Conservation (phyloP, 345 rosid genomes). For the Gossypium australe region DNA sequence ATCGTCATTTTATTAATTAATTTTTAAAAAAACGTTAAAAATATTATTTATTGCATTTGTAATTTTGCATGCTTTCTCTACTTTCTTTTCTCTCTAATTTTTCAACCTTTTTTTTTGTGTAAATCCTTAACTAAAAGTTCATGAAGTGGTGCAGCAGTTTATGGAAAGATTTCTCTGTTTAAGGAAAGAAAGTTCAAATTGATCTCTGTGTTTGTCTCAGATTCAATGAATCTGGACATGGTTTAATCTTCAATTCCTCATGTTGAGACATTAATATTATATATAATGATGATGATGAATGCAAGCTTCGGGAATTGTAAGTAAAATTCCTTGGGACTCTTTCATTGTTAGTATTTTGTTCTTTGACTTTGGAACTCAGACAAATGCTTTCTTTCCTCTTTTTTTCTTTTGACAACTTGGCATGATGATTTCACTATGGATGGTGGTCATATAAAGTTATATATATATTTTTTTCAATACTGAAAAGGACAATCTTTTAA, state of each 20-base stretch:
- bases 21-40: too few relatives aligned
- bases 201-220: background rate
- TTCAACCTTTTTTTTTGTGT: background rate
- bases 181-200: background rate
- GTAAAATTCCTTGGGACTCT: background rate
- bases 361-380: background rate
- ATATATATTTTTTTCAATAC: background rate
- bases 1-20: too few relatives aligned
- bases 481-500: background rate
- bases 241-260: background rate
- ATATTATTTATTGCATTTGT: background rate
- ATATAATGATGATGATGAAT: background rate
- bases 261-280: background rate
- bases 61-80: background rate
- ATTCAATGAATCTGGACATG: slow-evolving; percentile 9
- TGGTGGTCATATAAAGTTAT: background rate
- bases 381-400: background rate
- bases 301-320: background rate
- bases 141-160: background rate
- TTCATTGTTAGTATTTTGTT: too few relatives aligned
- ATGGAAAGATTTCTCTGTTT: background rate
- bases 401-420: background rate
- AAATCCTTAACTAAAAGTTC: background rate
- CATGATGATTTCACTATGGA: slow-evolving; percentile 2
- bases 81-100: background rate